A percentile compares a stretch with the other conserved stretches of the same genome.
Evolutionary conservation across 2,329 filamentous ascomycete genomes (phyloP).

Genomic region (Phyllosticta citribraziliensis): DNA sequence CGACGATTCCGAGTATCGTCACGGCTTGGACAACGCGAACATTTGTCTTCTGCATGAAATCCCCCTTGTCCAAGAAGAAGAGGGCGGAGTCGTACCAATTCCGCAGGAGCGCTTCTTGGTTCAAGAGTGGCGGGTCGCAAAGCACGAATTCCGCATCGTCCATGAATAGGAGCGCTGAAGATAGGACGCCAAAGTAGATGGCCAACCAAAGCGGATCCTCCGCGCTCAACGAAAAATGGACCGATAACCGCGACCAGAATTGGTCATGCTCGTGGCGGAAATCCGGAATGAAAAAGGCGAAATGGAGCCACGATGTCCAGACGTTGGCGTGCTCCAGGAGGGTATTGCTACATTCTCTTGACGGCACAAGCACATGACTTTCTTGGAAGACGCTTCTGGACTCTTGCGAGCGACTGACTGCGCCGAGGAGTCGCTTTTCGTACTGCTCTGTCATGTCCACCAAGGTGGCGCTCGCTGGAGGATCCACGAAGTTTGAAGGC

Average conservation of each 20-base stretch:
- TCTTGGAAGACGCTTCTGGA: slow-evolving; percentile 7
- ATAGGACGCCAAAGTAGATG: slow-evolving; percentile 12
- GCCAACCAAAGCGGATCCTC: slow-evolving; percentile 12
- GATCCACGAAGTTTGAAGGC: neutral
- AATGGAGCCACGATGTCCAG: slow-evolving; percentile 14
- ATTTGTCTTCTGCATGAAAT: slow-evolving; percentile 12
- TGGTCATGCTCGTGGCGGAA: slow-evolving; percentile 10
- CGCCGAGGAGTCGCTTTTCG: slow-evolving; percentile 11
- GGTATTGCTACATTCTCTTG: slow-evolving; percentile 6
- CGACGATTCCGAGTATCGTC: slow-evolving; percentile 11
- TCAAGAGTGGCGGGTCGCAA: slow-evolving; percentile 3
- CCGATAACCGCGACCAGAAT: slow-evolving; percentile 8
- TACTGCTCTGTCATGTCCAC: slow-evolving; percentile 13
- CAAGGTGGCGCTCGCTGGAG: neutral
- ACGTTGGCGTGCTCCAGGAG: slow-evolving; percentile 10
- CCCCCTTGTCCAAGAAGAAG: slow-evolving; percentile 11
- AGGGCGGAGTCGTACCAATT: slow-evolving; percentile 13
- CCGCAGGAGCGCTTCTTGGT: slow-evolving; percentile 3
- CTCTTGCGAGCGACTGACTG: slow-evolving; percentile 4
- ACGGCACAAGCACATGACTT: slow-evolving; percentile 7
- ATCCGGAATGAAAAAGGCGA: slow-evolving; percentile 12
- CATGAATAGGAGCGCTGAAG: slow-evolving; percentile 12
- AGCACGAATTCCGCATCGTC: slow-evolving; percentile 9
- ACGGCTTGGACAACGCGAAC: slow-evolving; percentile 9
- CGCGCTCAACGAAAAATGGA: neutral